Base-by-base conservation (phyloP, 345 rosid genomes). In the Balakata baccata region DNA sequence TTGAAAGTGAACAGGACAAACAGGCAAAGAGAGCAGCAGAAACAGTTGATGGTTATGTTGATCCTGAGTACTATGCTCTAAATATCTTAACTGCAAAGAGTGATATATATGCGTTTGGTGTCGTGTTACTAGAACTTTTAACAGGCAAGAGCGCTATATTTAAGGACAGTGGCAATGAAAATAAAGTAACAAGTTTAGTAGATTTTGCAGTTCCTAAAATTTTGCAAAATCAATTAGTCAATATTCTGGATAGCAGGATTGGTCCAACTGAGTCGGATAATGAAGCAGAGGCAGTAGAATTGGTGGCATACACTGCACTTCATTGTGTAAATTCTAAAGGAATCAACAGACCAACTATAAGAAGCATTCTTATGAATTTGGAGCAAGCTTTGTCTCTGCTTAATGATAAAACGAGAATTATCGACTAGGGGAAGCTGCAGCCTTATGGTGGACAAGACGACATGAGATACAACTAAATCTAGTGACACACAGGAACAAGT, bases 121-220 rank as follows among this genome's bases (percentile, higher is more conserved):
- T 91, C 5, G 97, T 93, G 57, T 64, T 91, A 71, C 68, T 93
- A 23, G 98, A 93, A 41, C 81, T 93, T 51, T 59, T 93, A 47
- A 93, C 96, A 0, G 98, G 97, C 6, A 90, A 78, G 75, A 82
- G 86, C 73, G 90, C 98, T 3, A 87, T 89, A 13, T 90, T 90
- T 80, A 87, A 81, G 80, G 53, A 69, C 39, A 62, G 58, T 0
- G 94, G 82, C 16, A 78, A 74, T 10, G 88, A 66, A 64, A 80
- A 80, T 49, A 29, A 39, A 25, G 58, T 58, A 34, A 67, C 70
- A 49, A 67, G 70, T 25, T 46, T 67, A 49, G 58, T 89, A 38
- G 96, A 90, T 81, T 86, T 73, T 22, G 84, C 95, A 0, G 89
- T 88, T 45, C 88, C 95, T 0, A 85, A 78, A 41, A 88, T 43